Percentiles rank a stretch among this genome's conserved stretches.
phyloP scores from a whole-genome alignment of 352 stramenopile species.

The Bremia lactucae region DNA sequence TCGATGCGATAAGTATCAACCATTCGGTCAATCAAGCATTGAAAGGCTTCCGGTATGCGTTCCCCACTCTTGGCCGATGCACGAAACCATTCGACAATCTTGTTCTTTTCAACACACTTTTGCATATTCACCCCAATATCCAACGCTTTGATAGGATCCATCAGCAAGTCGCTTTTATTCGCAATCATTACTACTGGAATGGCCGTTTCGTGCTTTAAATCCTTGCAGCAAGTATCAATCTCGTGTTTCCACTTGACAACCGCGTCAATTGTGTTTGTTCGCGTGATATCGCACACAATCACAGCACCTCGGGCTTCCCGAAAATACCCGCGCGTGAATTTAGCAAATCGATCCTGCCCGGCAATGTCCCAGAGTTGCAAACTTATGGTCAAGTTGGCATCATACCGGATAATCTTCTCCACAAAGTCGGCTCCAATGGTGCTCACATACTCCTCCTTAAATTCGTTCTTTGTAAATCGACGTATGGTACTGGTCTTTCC shows the following conservation, averaged over 20 bases:
- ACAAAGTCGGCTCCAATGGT: slow-evolving; percentile 83
- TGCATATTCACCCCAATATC: slow-evolving; percentile 77
- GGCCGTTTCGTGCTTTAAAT: slow-evolving; percentile 25
- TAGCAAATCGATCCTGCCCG: slow-evolving; percentile 81
- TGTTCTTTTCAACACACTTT: slow-evolving; percentile 63
- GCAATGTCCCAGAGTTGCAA: slow-evolving; percentile 86
- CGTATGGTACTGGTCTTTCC: slow-evolving; percentile 84
- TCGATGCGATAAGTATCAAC: slow-evolving; percentile 32
- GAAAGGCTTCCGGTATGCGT: slow-evolving; percentile 45
- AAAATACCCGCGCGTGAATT: slow-evolving; percentile 82
- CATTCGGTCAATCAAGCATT: slow-evolving; percentile 52
- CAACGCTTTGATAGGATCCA: slow-evolving; percentile 51
- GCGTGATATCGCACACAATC: slow-evolving; percentile 84
- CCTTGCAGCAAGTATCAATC: slow-evolving; percentile 52
- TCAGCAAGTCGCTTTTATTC: slow-evolving; percentile 81
- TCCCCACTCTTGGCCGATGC: slow-evolving; percentile 65
- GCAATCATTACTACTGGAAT: slow-evolving; percentile 77
- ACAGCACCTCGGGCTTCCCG: slow-evolving; percentile 66
- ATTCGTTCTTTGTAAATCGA: slow-evolving; percentile 56
- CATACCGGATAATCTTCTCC: slow-evolving; percentile 67
- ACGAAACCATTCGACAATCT: slow-evolving; percentile 73
- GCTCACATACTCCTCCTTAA: slow-evolving; percentile 74
- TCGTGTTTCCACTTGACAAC: slow-evolving; percentile 77
- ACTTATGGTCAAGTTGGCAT: slow-evolving; percentile 42
- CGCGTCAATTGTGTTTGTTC: slow-evolving; percentile 77